Evolutionary conservation across 768 basidiomycete genomes (phyloP).

Genomic region (Tricholoma terreum): DNA sequence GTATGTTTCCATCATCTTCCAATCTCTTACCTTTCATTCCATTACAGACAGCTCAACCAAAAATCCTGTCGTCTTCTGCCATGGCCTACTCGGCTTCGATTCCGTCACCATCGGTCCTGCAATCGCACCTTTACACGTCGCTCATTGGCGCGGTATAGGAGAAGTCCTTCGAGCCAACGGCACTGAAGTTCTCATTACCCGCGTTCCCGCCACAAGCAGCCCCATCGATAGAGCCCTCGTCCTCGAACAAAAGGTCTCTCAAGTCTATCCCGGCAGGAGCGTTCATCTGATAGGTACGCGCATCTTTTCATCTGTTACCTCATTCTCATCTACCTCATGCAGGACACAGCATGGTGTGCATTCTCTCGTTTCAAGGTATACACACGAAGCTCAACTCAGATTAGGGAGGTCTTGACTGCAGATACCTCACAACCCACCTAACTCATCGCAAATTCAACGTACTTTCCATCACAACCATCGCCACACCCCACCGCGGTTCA

Average conservation of each 20-base stretch:
- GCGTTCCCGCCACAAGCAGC: constrained; percentile 90
- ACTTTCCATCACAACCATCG: constrained; percentile 88
- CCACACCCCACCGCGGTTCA: constrained; percentile 92
- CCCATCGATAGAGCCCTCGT: constrained; percentile 88
- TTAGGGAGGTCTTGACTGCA: constrained; percentile 86
- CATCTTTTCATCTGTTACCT: neutral
- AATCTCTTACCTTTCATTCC: constrained; percentile 4
- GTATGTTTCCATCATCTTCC: constrained; percentile 37
- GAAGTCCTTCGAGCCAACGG: constrained; percentile 90
- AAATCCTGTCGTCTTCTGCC: constrained; percentile 92
- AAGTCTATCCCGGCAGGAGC: constrained; percentile 74
- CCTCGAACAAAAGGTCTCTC: constrained; percentile 77
- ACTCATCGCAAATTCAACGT: constrained; percentile 75
- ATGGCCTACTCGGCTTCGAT: constrained; percentile 90
- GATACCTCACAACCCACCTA: constrained; percentile 81
- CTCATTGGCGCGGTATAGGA: constrained; percentile 96
- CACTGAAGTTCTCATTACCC: constrained; percentile 85
- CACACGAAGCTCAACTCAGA: neutral
- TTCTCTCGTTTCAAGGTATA: neutral
- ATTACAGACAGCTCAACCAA: constrained; percentile 68
- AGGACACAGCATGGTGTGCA: constrained; percentile 74
- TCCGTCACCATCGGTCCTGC: constrained; percentile 74
- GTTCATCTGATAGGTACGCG: constrained; percentile 81
- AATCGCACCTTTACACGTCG: constrained; percentile 79
- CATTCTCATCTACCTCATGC: constrained; percentile 6